Conservation (phyloP, 768 basidiomycete genomes). For the Calvatia gigantea region DNA sequence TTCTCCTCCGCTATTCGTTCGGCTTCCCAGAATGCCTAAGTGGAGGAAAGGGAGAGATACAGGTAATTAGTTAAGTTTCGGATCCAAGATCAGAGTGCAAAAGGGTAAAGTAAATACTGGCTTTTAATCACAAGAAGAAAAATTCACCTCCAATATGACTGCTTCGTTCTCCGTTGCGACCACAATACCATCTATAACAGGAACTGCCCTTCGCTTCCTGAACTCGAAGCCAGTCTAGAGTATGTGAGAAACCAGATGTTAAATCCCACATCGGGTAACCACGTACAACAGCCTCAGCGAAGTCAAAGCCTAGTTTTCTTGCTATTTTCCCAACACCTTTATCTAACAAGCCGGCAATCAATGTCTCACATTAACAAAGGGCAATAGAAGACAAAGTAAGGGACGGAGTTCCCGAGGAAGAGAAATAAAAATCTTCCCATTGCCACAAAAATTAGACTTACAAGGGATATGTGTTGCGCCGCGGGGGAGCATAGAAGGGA, state of each 20-base stretch:
- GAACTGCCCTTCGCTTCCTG: conserved; percentile 85
- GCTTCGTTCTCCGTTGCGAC: conserved; percentile 78
- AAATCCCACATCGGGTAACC: conserved; percentile 4
- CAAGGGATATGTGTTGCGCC: conserved; percentile 91
- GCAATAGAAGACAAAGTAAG: not conserved
- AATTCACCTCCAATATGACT: conserved; percentile 66
- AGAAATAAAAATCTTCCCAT: not conserved
- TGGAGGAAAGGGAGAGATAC: conserved; percentile 8
- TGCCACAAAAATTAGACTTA: conserved; percentile 37
- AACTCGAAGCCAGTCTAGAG: conserved; percentile 93
- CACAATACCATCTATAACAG: conserved; percentile 83
- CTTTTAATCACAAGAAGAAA: not conserved
- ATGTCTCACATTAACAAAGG: not conserved
- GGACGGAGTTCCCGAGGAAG: not conserved
- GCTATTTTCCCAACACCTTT: conserved; percentile 90
- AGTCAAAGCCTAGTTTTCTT: conserved; percentile 80
- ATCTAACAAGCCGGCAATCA: conserved; percentile 44
- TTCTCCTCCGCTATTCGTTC: conserved; percentile 77
- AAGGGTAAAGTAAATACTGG: not conserved
- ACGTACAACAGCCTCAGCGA: conserved; percentile 93
- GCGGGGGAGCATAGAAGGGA: conserved; percentile 87
- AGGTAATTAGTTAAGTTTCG: not conserved
- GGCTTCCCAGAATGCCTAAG: conserved; percentile 81
- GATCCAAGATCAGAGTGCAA: not conserved
- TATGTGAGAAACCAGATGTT: conserved; percentile 10